Conservation (phyloP, 2,329 filamentous ascomycete species). For the Tricladium varicosporioides region DNA sequence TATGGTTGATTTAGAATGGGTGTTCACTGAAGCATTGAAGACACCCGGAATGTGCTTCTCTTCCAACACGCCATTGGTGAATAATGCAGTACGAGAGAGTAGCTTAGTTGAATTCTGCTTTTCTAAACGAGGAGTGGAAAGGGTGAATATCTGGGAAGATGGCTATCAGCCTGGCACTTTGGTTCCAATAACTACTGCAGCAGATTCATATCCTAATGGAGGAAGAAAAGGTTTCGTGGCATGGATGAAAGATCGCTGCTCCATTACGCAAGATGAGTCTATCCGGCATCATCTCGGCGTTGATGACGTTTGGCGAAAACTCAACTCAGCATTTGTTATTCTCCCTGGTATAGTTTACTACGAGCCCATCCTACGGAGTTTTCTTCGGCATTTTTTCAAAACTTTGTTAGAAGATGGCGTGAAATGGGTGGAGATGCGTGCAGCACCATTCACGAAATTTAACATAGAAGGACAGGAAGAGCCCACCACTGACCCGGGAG, state of each 20-base stretch:
- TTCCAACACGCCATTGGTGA: slow-evolving; percentile 52
- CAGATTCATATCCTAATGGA: slow-evolving; percentile 64
- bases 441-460: slow-evolving; percentile 59
- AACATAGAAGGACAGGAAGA: slow-evolving; percentile 58
- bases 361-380: slow-evolving; percentile 81
- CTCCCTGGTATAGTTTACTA: slow-evolving; percentile 75
- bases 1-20: slow-evolving; percentile 80
- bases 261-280: slow-evolving; percentile 67
- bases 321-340: slow-evolving; percentile 68
- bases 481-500: slow-evolving; percentile 43
- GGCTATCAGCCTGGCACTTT: slow-evolving; percentile 49
- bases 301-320: slow-evolving; percentile 81
- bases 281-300: slow-evolving; percentile 76
- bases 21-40: slow-evolving; percentile 68
- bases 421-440: slow-evolving; percentile 76
- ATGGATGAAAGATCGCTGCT: slow-evolving; percentile 72
- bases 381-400: slow-evolving; percentile 66
- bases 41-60: slow-evolving; percentile 70
- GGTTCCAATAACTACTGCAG: slow-evolving; percentile 53
- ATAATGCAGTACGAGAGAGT: slow-evolving; percentile 48
- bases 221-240: slow-evolving; percentile 67
- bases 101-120: slow-evolving; percentile 57
- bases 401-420: slow-evolving; percentile 75
- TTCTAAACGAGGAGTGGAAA: slow-evolving; percentile 36
- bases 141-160: slow-evolving; percentile 58